Evolutionary conservation across 2,329 filamentous ascomycete genomes (phyloP).

Genomic region (Xylariomycetidae sp.): DNA sequence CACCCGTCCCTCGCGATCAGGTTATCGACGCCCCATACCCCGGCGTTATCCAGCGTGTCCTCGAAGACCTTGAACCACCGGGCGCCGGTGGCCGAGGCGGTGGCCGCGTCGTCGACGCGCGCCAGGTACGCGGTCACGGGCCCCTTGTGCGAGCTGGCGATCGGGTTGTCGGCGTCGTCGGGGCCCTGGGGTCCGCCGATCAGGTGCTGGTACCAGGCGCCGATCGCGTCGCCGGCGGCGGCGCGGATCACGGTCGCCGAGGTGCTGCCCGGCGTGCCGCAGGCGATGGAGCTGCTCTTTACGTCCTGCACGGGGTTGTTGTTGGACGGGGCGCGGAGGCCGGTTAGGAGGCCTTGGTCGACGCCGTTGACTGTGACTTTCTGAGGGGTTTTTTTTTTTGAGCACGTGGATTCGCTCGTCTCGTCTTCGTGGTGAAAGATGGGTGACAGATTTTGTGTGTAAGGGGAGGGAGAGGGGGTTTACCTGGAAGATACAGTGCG

Average conservation of each 20-base stretch:
- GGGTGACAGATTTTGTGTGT: not conserved
- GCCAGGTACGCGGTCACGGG: constrained; percentile 45
- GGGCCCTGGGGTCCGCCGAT: constrained; percentile 41
- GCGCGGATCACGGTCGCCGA: constrained; percentile 37
- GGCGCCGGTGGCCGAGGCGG: constrained; percentile 26
- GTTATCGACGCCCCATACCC: constrained; percentile 43
- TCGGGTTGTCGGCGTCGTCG: constrained; percentile 43
- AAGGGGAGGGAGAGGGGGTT: not conserved
- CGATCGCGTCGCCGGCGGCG: constrained; percentile 43
- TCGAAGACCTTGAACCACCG: constrained; percentile 51
- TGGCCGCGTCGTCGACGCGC: constrained; percentile 40
- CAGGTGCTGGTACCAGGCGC: constrained; percentile 46
- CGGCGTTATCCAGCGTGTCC: constrained; percentile 28
- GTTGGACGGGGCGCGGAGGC: constrained; percentile 36
- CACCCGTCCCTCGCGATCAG: constrained; percentile 42
- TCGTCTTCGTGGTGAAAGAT: not conserved
- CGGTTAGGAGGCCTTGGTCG: constrained; percentile 43
- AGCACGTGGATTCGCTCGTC: not conserved
- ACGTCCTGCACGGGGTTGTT: constrained; percentile 48
- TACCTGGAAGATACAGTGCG: constrained; percentile 4
- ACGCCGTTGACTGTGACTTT: constrained; percentile 42
- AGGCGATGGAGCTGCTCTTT: constrained; percentile 40
- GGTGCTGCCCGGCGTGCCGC: constrained; percentile 36
- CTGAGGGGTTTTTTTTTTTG: too few relatives aligned
- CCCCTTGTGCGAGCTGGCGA: constrained; percentile 44